Evolutionary conservation across 345 rosid species (phyloP), one percentile per base, ranked within the genome.

Genomic region (Gossypium bickii): DNA sequence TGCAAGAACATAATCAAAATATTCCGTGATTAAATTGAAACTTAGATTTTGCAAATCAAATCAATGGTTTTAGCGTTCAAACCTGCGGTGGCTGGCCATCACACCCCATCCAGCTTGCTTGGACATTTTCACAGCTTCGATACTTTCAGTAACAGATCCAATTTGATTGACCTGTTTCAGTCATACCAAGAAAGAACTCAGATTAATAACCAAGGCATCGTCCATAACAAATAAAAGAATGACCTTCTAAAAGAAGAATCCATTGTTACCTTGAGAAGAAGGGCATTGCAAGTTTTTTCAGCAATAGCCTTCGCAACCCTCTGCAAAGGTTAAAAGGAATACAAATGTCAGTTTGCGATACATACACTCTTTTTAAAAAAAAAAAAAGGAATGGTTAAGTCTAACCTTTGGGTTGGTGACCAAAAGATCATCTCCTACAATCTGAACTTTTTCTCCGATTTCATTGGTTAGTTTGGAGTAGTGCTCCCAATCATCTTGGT

Each of bases 81-180:
- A 81, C 88, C 90, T 85, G 76, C 97, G 80, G 84, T 95, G 99
- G 84, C 99, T 95, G 34, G 99, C 87, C 99, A 95, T 91, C 74
- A 95, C 97, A 70, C 97, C 98, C 99, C 99, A 93, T 0, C 99
- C 98, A 76, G 99, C 99, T 63, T n/a, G 82, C 84, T 95, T 95
- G 4, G 99, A 91, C 99, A 95, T 93, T 85, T 67, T 95, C 25
- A 95, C 98, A 45, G 99, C 99, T 85, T 95, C 98, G 22, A 95
- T 93, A 73, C 99, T 95, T 85, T 95, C 99, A 4, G 99, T 95
- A 10, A 93, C 98, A 0, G 98, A 84, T 34, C 97, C 99, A 78
- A 95, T 95, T 90, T 95, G 99, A 85, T 95, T 95, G 64, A 93
- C 99, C 97, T 94, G 86, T 73, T 34, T 25, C 51, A 70, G 29